These are phyloP conservation scores for Thermochaetoides thermophila DNA, from an alignment of 495 filamentous ascomycete species.

Conservation along the genomic window DNA sequence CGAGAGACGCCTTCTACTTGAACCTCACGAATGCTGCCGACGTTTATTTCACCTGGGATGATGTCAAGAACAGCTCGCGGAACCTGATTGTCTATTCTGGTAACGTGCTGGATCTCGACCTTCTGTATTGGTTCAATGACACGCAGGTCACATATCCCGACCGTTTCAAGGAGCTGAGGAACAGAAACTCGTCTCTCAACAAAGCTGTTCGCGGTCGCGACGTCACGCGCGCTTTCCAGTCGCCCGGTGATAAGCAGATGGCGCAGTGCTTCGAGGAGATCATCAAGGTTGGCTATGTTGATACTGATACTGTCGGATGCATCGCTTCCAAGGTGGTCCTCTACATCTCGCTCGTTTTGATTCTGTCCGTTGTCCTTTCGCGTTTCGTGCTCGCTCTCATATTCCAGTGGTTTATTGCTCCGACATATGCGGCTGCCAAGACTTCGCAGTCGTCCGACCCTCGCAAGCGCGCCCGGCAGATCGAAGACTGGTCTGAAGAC, in stretches of 20 bases:
- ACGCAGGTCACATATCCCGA: constrained; percentile 65
- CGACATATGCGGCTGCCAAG: constrained; percentile 62
- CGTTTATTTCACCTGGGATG: constrained; percentile 94
- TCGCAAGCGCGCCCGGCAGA: constrained; percentile 76
- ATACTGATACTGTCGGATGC: constrained; percentile 92
- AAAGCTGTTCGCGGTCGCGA: constrained; percentile 69
- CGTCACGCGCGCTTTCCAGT: constrained; percentile 76
- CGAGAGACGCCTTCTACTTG: constrained; percentile 67
- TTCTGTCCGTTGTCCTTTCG: constrained; percentile 71
- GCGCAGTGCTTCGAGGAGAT: constrained; percentile 82
- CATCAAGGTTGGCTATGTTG: constrained; percentile 87
- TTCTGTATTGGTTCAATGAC: constrained; percentile 81
- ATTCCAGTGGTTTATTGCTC: constrained; percentile 90
- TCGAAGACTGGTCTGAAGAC: constrained; percentile 97
- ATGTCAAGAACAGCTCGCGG: constrained; percentile 73
- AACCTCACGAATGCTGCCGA: constrained; percentile 33
- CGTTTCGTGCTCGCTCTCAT: constrained; percentile 83
- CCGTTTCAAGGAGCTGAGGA: constrained; percentile 64
- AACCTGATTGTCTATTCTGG: constrained; percentile 90
- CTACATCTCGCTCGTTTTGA: constrained; percentile 85
- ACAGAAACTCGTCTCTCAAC: constrained; percentile 38
- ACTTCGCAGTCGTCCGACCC: constrained; percentile 55
- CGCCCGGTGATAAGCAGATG: constrained; percentile 56
- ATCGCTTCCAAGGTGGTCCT: constrained; percentile 96
- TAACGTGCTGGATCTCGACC: constrained; percentile 82